A percentile compares a stretch with the other conserved stretches of the same genome.
Conservation (phyloP, 1,284 basidiomycete genomes). For the Pseudozyma sp. region DNA sequence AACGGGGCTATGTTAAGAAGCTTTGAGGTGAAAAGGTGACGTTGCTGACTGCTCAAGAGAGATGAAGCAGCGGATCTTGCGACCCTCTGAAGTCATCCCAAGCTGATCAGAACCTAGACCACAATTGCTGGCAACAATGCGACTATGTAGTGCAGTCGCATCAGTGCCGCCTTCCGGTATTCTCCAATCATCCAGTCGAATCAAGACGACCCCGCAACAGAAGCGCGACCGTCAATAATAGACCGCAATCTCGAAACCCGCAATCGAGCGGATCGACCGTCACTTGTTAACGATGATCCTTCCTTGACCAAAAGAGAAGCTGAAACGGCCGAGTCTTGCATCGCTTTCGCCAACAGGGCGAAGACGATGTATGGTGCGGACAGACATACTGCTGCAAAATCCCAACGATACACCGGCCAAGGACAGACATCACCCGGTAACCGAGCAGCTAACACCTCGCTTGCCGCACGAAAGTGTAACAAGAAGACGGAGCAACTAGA, state of each 20-base stretch:
- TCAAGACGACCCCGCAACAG: no score
- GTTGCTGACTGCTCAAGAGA: not conserved
- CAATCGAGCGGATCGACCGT: not conserved
- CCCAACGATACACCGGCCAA: not conserved
- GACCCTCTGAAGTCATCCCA: not conserved
- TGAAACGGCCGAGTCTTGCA: slow-evolving; percentile 9
- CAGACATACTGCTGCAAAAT: no score
- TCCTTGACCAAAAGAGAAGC: slow-evolving; percentile 36
- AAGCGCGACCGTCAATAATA: no score
- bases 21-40: not conserved
- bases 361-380: no score
- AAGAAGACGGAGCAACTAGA: slow-evolving; percentile 40
- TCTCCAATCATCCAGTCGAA: no score
- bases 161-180: no score
- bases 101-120: no score
- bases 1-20: slow-evolving; percentile 3
- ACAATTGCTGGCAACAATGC: no score
- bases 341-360: not conserved
- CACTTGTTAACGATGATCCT: slow-evolving; percentile 7
- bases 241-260: not conserved
- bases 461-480: not conserved
- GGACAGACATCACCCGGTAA: slow-evolving; percentile 18
- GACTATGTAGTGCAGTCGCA: no score
- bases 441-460: slow-evolving; percentile 31
- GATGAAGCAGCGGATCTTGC: not conserved